These are phyloP conservation scores for Populus hybrid DNA, from an alignment of 441 rosid genomes.

Conservation along the genomic window DNA sequence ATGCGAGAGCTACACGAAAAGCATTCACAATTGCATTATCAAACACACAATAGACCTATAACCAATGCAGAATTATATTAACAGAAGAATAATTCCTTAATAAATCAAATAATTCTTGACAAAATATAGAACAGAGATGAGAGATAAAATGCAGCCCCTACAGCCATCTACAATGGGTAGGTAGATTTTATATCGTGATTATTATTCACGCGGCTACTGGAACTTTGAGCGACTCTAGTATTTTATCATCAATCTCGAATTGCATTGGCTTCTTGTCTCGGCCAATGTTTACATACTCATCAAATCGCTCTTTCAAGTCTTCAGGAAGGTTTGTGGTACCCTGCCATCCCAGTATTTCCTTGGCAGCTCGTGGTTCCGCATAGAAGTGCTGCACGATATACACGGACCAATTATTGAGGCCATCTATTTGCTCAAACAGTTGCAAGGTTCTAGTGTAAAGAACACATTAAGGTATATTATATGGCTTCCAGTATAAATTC, in stretches of 20 bases:
- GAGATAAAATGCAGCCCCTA: neutral
- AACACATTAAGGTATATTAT: neutral
- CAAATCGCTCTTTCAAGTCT: constrained; percentile 78
- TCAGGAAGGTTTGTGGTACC: constrained; percentile 67
- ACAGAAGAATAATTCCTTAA: neutral
- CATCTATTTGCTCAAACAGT: neutral
- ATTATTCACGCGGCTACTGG: constrained; percentile 46
- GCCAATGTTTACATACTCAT: constrained; percentile 74
- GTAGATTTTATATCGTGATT: neutral
- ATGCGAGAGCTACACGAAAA: neutral
- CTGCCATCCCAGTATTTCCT: constrained; percentile 76
- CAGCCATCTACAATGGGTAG: neutral
- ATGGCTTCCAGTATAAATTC: neutral
- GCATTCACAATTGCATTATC: neutral
- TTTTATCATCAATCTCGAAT: constrained; percentile 79
- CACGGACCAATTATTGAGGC: neutral
- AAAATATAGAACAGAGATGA: neutral
- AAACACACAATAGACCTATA: neutral
- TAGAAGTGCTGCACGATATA: constrained; percentile 70
- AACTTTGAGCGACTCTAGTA: constrained; percentile 67
- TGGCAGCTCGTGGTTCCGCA: constrained; percentile 91
- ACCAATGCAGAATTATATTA: no score
- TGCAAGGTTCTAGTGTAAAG: neutral
- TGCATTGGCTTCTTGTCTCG: constrained; percentile 75
- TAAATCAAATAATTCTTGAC: neutral